These are phyloP conservation scores for Termitomyces sp. DNA, from an alignment of 768 basidiomycete species.

Conservation along the genomic window DNA sequence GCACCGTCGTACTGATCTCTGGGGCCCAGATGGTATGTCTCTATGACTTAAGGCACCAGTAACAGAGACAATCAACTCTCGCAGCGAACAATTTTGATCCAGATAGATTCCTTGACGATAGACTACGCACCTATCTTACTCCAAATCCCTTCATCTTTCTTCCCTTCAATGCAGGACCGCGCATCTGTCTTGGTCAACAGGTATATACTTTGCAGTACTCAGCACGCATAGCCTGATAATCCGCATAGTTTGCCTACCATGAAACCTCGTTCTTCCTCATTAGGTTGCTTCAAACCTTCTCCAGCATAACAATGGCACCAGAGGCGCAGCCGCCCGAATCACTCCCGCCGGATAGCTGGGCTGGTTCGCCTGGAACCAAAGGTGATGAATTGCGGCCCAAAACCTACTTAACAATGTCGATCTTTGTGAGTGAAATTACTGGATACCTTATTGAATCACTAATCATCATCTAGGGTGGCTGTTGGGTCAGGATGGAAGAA, in stretches of 20 bases:
- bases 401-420: conserved; percentile 13
- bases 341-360: conserved; percentile 40
- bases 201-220: conserved; percentile 13
- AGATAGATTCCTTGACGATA: conserved; percentile 58
- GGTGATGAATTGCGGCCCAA: conserved; percentile 14
- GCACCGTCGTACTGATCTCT: conserved; percentile 43
- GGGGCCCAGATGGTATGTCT: conserved; percentile 53
- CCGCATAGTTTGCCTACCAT: conserved; percentile 45
- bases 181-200: conserved; percentile 55
- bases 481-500: conserved; percentile 26
- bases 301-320: conserved; percentile 29
- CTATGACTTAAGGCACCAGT: background rate
- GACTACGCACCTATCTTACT: conserved; percentile 46
- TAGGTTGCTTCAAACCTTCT: conserved; percentile 40
- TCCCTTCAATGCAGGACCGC: conserved; percentile 65
- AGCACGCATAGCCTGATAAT: background rate
- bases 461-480: conserved; percentile 20
- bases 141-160: conserved; percentile 66
- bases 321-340: conserved; percentile 37
- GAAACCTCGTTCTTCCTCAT: conserved; percentile 48
- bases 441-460: background rate
- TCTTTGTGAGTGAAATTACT: conserved; percentile 2
- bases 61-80: background rate
- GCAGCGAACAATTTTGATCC: conserved; percentile 56
- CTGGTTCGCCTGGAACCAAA: conserved; percentile 25